Conservation (phyloP, 1,284 basidiomycete genomes). For the Tilletia walkeri region DNA sequence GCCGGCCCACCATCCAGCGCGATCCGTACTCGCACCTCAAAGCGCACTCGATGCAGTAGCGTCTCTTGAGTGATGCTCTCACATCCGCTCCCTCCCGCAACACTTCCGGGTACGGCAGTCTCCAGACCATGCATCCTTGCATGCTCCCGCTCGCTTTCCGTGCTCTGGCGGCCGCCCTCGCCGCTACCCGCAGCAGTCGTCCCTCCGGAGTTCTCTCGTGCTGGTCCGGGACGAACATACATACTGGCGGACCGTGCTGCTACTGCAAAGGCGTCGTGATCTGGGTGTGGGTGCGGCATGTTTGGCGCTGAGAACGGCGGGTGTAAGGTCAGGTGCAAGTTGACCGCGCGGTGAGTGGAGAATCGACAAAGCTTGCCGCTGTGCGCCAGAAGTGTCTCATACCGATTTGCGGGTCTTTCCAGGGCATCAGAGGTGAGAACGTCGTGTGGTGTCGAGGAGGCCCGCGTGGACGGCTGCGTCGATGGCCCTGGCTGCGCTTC, state of each 20-base stretch:
- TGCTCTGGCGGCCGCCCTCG: too few species aligned
- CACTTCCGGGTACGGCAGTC: not conserved
- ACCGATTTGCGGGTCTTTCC: not conserved
- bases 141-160: not conserved
- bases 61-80: constrained; percentile 53
- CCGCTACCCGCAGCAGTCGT: not conserved
- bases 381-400: constrained; percentile 44
- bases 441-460: not conserved
- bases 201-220: not conserved
- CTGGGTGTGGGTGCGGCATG: constrained; percentile 50
- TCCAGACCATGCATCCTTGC: not conserved
- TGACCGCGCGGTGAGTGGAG: constrained; percentile 38
- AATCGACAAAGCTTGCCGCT: constrained; percentile 53
- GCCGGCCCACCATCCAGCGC: constrained; percentile 26
- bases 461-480: too few species aligned
- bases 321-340: constrained; percentile 43
- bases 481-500: not conserved
- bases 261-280: constrained; percentile 36
- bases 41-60: constrained; percentile 46
- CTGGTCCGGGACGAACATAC: constrained; percentile 18
- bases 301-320: constrained; percentile 46
- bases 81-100: constrained; percentile 47
- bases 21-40: constrained; percentile 45
- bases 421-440: not conserved
- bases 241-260: constrained; percentile 37